Percentiles rank a stretch among this genome's conserved stretches.
Evolutionary conservation across 495 filamentous ascomycete species (phyloP).

Genomic region (Xylaria curta): DNA sequence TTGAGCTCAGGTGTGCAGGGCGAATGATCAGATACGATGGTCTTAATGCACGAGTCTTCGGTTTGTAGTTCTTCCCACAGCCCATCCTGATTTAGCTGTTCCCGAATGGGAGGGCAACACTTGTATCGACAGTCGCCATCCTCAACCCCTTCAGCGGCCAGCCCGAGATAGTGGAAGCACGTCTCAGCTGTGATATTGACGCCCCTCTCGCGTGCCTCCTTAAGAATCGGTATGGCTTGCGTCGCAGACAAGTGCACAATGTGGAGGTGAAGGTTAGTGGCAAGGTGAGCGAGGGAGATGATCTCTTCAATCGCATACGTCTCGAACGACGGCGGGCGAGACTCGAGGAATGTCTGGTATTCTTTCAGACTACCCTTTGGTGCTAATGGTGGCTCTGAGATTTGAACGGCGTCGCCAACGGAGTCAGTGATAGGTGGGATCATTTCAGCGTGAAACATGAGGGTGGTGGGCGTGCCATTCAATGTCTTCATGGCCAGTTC

Average conservation of each 20-base stretch:
- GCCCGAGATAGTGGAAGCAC: conserved; percentile 96
- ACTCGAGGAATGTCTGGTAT: conserved; percentile 92
- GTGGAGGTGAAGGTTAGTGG: conserved; percentile 85
- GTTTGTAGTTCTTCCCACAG: conserved; percentile 83
- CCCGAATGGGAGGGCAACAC: conserved; percentile 95
- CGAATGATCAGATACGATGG: conserved; percentile 95
- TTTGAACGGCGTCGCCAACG: conserved; percentile 78
- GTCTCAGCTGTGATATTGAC: conserved; percentile 95
- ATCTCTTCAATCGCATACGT: conserved; percentile 90
- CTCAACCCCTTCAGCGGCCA: conserved; percentile 83
- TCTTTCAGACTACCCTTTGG: conserved; percentile 77
- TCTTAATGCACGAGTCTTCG: conserved; percentile 81
- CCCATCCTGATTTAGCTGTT: conserved; percentile 80
- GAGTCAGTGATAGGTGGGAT: conserved; percentile 85
- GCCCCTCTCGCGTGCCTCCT: conserved; percentile 76
- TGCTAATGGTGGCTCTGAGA: conserved; percentile 71
- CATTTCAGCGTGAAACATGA: conserved; percentile 99
- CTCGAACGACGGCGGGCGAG: conserved; percentile 88
- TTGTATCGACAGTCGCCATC: conserved; percentile 96
- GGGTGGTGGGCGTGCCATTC: conserved; percentile 75
- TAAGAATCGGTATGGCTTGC: conserved; percentile 89
- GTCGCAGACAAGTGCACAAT: conserved; percentile 95
- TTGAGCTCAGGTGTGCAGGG: conserved; percentile 96
- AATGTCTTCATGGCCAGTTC: conserved; percentile 78
- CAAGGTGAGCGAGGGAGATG: conserved; percentile 77